These are phyloP conservation scores for Colletotrichum nymphaeae DNA, from an alignment of 2,329 filamentous ascomycete genomes.

Conservation along the genomic window DNA sequence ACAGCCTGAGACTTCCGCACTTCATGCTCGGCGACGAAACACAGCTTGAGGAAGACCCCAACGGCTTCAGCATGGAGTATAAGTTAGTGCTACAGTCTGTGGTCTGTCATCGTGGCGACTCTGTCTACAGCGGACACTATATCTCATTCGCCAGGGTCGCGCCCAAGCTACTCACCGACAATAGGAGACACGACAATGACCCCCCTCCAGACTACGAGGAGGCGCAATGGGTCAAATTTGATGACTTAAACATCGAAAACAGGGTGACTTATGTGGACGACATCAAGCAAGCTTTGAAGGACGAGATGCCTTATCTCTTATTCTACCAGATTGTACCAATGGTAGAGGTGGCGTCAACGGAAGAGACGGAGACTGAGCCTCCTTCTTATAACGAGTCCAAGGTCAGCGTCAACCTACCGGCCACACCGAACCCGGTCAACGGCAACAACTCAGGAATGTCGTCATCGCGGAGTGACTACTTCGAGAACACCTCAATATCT, in stretches of 20 bases:
- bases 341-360: constrained; percentile 71
- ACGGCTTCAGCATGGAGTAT: constrained; percentile 86
- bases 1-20: constrained; percentile 82
- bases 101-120: constrained; percentile 90
- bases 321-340: constrained; percentile 97
- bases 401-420: constrained; percentile 49
- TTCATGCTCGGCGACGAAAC: constrained; percentile 85
- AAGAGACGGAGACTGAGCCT: constrained; percentile 60
- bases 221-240: constrained; percentile 89
- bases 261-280: constrained; percentile 84
- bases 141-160: constrained; percentile 85
- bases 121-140: constrained; percentile 91
- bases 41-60: constrained; percentile 65
- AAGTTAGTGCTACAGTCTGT: constrained; percentile 92
- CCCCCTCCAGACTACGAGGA: constrained; percentile 75
- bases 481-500: constrained; percentile 51
- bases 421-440: constrained; percentile 43
- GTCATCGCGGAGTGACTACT: constrained; percentile 56
- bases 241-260: constrained; percentile 78
- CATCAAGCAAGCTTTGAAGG: constrained; percentile 77
- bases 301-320: constrained; percentile 93
- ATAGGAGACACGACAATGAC: constrained; percentile 64
- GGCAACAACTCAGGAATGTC: constrained; percentile 39
- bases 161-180: constrained; percentile 69
- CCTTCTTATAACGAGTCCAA: constrained; percentile 70